Conservation (phyloP, 2,329 filamentous ascomycete genomes). For the Purpureocillium takamizusanense region DNA sequence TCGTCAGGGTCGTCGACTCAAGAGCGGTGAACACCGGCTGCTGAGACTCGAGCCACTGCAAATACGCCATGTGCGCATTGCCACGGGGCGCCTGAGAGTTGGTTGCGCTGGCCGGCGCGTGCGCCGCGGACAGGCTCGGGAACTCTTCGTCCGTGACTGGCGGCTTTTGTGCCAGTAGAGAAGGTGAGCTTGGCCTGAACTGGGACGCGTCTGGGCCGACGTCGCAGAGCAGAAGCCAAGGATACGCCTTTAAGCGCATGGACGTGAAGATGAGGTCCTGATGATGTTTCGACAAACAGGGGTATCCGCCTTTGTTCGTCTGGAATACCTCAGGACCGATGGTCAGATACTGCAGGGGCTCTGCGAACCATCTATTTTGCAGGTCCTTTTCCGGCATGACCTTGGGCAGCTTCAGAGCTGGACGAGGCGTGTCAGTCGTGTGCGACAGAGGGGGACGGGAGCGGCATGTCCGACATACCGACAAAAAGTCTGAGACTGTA, state of each 20-base stretch:
- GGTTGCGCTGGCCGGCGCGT: slow-evolving; percentile 17
- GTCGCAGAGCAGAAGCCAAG: slow-evolving; percentile 56
- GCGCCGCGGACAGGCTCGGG: slow-evolving; percentile 63
- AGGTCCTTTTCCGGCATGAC: slow-evolving; percentile 50
- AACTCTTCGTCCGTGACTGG: slow-evolving; percentile 42
- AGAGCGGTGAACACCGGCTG: slow-evolving; percentile 54
- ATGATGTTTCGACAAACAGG: slow-evolving; percentile 51
- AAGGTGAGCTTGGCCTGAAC: slow-evolving; percentile 14
- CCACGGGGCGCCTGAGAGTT: slow-evolving; percentile 19
- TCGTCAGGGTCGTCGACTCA: slow-evolving; percentile 42
- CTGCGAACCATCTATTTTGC: slow-evolving; percentile 60
- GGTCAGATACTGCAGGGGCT: slow-evolving; percentile 55
- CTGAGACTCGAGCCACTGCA: slow-evolving; percentile 74
- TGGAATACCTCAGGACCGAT: slow-evolving; percentile 47
- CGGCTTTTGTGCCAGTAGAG: slow-evolving; percentile 17
- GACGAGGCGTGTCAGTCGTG: background rate
- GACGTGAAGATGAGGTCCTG: slow-evolving; percentile 53
- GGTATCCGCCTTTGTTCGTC: slow-evolving; percentile 50
- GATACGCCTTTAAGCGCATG: slow-evolving; percentile 54
- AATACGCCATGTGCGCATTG: slow-evolving; percentile 60
- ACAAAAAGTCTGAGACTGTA: slow-evolving; percentile 75
- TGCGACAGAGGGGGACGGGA: background rate
- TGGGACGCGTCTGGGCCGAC: slow-evolving; percentile 39
- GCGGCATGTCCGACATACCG: slow-evolving; percentile 56
- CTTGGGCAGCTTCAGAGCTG: slow-evolving; percentile 49